Percentiles rank a stretch among this genome's conserved stretches.
phyloP scores from a whole-genome alignment of 768 basidiomycete species.

The Chlorophyllum brunneum region DNA sequence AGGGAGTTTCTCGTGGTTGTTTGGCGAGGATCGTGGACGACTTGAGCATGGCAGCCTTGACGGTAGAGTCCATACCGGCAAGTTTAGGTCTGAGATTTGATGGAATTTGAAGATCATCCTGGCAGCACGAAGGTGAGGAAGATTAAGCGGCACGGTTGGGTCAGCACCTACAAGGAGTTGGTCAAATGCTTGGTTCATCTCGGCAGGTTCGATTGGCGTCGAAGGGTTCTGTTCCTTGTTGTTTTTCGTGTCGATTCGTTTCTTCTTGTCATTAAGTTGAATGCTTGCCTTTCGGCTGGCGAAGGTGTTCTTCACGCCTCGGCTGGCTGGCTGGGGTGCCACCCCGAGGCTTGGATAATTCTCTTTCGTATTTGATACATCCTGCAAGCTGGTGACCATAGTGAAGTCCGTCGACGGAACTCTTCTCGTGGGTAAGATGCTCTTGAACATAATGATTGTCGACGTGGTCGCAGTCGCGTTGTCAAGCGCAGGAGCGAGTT shows the following conservation, averaged over 20 bases:
- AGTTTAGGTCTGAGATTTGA: slow-evolving; percentile 73
- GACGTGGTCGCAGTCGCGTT: slow-evolving; percentile 14
- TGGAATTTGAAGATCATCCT: slow-evolving; percentile 92
- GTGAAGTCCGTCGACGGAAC: slow-evolving; percentile 67
- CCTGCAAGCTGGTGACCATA: slow-evolving; percentile 57
- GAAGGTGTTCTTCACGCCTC: slow-evolving; percentile 25
- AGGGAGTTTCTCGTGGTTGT: slow-evolving; percentile 27
- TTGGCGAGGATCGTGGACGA: slow-evolving; percentile 66
- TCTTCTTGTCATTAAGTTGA: slow-evolving; percentile 46
- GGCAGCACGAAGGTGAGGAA: slow-evolving; percentile 10
- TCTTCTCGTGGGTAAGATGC: slow-evolving; percentile 69
- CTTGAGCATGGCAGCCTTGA: slow-evolving; percentile 91
- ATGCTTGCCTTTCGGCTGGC: slow-evolving; percentile 28
- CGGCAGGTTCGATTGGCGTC: slow-evolving; percentile 27
- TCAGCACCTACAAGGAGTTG: slow-evolving; percentile 61
- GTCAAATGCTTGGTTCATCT: slow-evolving; percentile 74
- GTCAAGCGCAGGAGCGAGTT: slow-evolving; percentile 17
- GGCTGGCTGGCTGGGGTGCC: slow-evolving; percentile 19
- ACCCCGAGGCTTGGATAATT: slow-evolving; percentile 43
- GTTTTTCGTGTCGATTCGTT: slow-evolving; percentile 23
- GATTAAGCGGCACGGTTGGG: neutral
- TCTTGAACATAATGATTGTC: slow-evolving; percentile 66
- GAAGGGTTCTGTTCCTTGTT: slow-evolving; percentile 24
- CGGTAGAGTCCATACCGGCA: slow-evolving; percentile 73
- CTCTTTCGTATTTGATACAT: slow-evolving; percentile 57